Evolutionary conservation across 2,329 filamentous ascomycete species (phyloP).

Genomic region (Lasiodiplodia hormozganensis): DNA sequence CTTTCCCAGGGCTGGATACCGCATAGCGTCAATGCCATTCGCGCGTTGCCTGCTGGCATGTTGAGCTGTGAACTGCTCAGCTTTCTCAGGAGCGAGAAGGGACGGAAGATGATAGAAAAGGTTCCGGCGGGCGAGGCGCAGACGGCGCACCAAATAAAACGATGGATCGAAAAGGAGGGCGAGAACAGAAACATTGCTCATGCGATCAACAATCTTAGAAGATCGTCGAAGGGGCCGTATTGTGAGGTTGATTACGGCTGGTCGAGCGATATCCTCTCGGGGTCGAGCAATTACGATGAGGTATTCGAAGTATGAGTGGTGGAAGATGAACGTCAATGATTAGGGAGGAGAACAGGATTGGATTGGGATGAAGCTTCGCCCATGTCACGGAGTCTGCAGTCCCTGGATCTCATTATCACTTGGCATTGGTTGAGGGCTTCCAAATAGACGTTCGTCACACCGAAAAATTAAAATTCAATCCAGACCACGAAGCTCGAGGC

Average conservation of each 20-base stretch:
- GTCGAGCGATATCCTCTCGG: slow-evolving; percentile 27
- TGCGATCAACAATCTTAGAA: slow-evolving; percentile 42
- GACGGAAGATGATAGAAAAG: slow-evolving; percentile 30
- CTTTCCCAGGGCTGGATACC: slow-evolving; percentile 55
- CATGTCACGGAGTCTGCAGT: background rate
- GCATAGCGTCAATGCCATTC: slow-evolving; percentile 37
- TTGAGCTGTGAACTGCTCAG: slow-evolving; percentile 44
- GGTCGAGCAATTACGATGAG: background rate
- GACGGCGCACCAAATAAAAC: slow-evolving; percentile 34
- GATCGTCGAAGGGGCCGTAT: slow-evolving; percentile 37
- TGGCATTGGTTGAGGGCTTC: background rate
- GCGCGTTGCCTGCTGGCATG: slow-evolving; percentile 45
- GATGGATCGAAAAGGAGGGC: slow-evolving; percentile 51
- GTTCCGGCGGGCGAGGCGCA: slow-evolving; percentile 29
- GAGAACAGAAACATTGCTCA: slow-evolving; percentile 40
- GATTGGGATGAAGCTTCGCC: background rate
- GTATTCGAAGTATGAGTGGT: background rate
- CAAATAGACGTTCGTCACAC: background rate
- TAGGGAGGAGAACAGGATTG: background rate
- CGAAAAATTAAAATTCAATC: background rate
- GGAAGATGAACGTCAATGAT: background rate
- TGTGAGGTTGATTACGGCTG: slow-evolving; percentile 47
- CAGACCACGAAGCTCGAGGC: background rate
- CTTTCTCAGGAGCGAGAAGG: slow-evolving; percentile 44
- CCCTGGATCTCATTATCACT: background rate